Conservation (phyloP, 202 grass and related monocot genomes). For the Hordeum pubiflorum region DNA sequence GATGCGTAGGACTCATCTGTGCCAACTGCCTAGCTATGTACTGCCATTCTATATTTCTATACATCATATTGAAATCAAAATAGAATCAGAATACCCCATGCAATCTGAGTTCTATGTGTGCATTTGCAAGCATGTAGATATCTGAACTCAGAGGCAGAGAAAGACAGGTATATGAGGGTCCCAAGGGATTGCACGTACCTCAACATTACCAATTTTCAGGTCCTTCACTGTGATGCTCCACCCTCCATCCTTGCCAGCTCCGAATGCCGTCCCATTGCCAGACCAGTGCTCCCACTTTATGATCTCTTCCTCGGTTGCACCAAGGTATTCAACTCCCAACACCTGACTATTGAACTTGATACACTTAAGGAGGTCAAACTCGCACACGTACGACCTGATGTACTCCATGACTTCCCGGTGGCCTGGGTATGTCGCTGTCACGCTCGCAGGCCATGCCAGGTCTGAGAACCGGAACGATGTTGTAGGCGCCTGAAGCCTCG, state of each 20-base stretch:
- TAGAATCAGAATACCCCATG: background rate
- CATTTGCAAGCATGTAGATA: background rate
- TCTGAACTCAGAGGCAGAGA: background rate
- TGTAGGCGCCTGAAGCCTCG: slow-evolving; percentile 59
- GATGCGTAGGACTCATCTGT: background rate
- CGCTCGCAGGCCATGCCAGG: slow-evolving; percentile 54
- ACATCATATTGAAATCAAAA: background rate
- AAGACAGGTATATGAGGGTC: background rate
- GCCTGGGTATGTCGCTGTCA: slow-evolving; percentile 37
- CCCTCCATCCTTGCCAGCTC: slow-evolving; percentile 27
- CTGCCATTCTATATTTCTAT: background rate
- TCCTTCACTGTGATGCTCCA: slow-evolving; percentile 73
- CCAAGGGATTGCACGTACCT: slow-evolving; percentile 29
- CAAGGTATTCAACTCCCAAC: slow-evolving; percentile 56
- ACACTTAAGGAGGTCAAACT: slow-evolving; percentile 52
- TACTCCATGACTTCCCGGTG: slow-evolving; percentile 78
- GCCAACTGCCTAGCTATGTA: background rate
- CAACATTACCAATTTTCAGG: slow-evolving; percentile 25
- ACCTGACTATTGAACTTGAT: slow-evolving; percentile 68
- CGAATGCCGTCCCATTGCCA: slow-evolving; percentile 59
- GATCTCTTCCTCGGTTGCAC: slow-evolving; percentile 49
- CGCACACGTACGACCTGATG: slow-evolving; percentile 44
- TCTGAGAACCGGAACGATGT: slow-evolving; percentile 54
- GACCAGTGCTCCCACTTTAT: slow-evolving; percentile 67
- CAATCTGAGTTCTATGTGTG: background rate